Percentiles rank a stretch among this genome's conserved stretches.
Conservation (phyloP, 768 basidiomycete species). For the Pisolithus orientalis region DNA sequence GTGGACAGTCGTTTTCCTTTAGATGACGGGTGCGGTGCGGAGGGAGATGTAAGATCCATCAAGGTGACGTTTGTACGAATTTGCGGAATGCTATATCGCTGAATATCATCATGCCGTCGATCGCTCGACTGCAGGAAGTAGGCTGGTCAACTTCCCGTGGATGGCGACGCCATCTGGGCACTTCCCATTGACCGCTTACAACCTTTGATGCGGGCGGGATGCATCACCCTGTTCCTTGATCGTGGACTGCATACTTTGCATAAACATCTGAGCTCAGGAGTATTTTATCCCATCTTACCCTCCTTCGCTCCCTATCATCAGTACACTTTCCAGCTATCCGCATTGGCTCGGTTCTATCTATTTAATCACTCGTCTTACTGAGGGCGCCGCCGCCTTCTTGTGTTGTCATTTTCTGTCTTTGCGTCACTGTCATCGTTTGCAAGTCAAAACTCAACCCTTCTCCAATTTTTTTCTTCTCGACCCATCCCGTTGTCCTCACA, state of each 20-base stretch:
- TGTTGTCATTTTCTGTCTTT: conserved; percentile 18
- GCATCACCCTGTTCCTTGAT: conserved; percentile 8
- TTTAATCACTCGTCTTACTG: conserved; percentile 2
- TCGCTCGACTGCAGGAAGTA: conserved; percentile 11
- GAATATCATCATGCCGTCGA: conserved; percentile 10
- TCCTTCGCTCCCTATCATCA: conserved; percentile 18
- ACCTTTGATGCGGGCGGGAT: neutral
- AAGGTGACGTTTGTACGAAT: conserved; percentile 26
- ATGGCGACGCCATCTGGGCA: conserved; percentile 10
- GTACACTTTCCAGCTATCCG: conserved; percentile 16
- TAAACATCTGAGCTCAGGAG: conserved; percentile 14
- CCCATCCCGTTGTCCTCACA: conserved; percentile 9
- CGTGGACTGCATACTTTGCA: conserved; percentile 12
- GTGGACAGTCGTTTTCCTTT: conserved; percentile 21
- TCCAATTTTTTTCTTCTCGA: conserved; percentile 5
- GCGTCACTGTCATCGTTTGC: conserved; percentile 17
- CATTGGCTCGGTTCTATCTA: conserved; percentile 18
- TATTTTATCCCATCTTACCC: conserved; percentile 12
- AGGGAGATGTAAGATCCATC: conserved; percentile 13
- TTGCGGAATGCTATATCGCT: conserved; percentile 11
- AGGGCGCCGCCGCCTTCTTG: conserved; percentile 11
- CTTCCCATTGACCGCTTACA: conserved; percentile 7
- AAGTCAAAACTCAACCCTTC: conserved; percentile 12
- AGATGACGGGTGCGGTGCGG: conserved; percentile 9
- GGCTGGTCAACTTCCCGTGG: conserved; percentile 7